Base-by-base conservation (phyloP, 2,329 filamentous ascomycete species). In the Septoria linicola region DNA sequence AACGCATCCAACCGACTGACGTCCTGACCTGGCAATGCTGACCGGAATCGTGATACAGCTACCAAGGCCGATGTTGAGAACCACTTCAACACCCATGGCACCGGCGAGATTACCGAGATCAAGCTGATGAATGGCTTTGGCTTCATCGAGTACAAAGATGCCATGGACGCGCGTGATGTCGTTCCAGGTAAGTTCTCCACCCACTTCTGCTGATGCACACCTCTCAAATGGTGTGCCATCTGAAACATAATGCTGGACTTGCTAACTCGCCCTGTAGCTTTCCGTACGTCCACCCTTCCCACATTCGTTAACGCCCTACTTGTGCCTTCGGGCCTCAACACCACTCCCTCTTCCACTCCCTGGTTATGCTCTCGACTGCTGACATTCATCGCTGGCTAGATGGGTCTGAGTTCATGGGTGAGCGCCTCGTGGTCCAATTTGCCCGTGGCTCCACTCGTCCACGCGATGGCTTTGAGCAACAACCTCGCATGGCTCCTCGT, bases 81-180 rank as follows among this genome's bases (percentile, higher is more conserved):
- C 66, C 92, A 97, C 74, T 99, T 99, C 76, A 86, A 86, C 72
- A 89, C 85, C 68, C 90, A 96, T 84, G 93, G 92, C 70, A 92
- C 90, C 64, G 93, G 93, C 72, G 90, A 96, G 72, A 97, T 99
- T 71, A 93, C 88, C 63, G 93, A 99, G 78, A 92, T 99, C 77
- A 99, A 99, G 80, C 84, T 99, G 59, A 99, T 99, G 93, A 97
- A 96, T 71, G 93, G 93, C 68, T 99, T 99, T 70, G 93, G 93
- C 71, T 99, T 99, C 79, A 96, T 99, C 71, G 93, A 99, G 74
- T 99, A 97, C 75, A 95, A 96, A 74, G 93, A 97, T 76, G 84
- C 90, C 53, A 89, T 96, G 87, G 93, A 99, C 76, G 93, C 93
- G 63, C 88, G 92, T 70, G 93, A 99, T 76, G 91, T 99, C 60